Evolutionary conservation across 2,329 filamentous ascomycete species (phyloP).

Genomic region (Balansia obtecta): DNA sequence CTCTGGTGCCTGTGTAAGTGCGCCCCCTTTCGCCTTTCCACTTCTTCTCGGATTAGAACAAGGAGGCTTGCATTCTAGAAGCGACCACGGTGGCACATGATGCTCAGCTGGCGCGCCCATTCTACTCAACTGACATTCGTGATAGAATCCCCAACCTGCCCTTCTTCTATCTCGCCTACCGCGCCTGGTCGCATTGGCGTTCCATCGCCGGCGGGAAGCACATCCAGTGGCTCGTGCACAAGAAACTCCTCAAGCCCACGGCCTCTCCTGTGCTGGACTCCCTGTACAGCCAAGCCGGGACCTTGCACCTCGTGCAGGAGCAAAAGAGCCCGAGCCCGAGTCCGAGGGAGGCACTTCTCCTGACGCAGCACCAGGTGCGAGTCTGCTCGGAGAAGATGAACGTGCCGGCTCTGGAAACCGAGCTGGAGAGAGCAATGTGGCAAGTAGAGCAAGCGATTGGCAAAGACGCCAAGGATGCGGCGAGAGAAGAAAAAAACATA

Average conservation of each 20-base stretch:
- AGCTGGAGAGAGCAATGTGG: slow-evolving; percentile 64
- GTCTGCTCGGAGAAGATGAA: slow-evolving; percentile 49
- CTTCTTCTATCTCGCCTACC: slow-evolving; percentile 90
- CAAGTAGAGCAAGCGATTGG: slow-evolving; percentile 48
- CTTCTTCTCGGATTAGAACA: not conserved
- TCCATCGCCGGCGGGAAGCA: slow-evolving; percentile 77
- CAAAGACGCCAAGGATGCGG: slow-evolving; percentile 16
- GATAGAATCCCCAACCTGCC: slow-evolving; percentile 78
- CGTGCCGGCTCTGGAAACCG: slow-evolving; percentile 57
- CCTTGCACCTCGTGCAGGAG: not conserved
- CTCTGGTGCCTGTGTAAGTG: slow-evolving; percentile 71
- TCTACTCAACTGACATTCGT: not conserved
- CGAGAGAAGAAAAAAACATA: not conserved
- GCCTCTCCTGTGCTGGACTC: slow-evolving; percentile 61
- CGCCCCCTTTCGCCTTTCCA: not conserved
- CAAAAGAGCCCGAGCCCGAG: not conserved
- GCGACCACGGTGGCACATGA: no score
- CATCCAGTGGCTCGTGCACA: slow-evolving; percentile 66
- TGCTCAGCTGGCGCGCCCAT: no score
- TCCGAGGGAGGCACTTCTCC: slow-evolving; percentile 24
- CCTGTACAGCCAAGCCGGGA: slow-evolving; percentile 48
- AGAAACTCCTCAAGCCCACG: slow-evolving; percentile 53
- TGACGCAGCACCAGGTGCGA: slow-evolving; percentile 40
- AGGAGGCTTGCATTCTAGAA: no score
- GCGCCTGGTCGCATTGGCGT: slow-evolving; percentile 85